A percentile compares a stretch with the other conserved stretches of the same genome.
Conservation (phyloP, 2,329 filamentous ascomycete species). For the Alternaria conjuncta region DNA sequence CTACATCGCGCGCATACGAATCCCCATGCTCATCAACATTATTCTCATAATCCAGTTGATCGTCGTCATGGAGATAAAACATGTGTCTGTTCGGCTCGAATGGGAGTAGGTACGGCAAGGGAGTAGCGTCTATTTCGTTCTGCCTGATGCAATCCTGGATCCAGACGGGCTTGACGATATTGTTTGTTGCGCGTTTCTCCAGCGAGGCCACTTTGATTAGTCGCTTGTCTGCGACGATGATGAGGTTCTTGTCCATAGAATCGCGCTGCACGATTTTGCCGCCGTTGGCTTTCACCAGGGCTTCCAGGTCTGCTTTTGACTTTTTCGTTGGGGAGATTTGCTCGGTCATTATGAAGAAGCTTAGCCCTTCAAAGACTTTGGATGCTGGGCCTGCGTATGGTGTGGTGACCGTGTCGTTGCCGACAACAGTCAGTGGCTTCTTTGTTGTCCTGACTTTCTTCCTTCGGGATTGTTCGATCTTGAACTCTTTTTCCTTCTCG, state of each 20-base stretch:
- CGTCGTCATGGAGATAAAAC: constrained; percentile 68
- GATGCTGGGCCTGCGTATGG: constrained; percentile 65
- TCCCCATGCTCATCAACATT: constrained; percentile 82
- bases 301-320: constrained; percentile 79
- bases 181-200: constrained; percentile 71
- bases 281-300: constrained; percentile 81
- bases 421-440: constrained; percentile 76
- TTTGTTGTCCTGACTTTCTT: constrained; percentile 66
- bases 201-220: constrained; percentile 83
- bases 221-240: constrained; percentile 80
- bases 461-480: constrained; percentile 71
- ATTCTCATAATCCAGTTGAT: constrained; percentile 61
- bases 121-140: constrained; percentile 60
- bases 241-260: constrained; percentile 64
- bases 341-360: constrained; percentile 85
- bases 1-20: constrained; percentile 77
- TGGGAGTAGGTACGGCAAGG: constrained; percentile 67
- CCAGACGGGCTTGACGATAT: constrained; percentile 83
- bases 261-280: constrained; percentile 80
- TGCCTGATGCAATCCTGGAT: constrained; percentile 78
- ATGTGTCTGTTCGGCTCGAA: constrained; percentile 71
- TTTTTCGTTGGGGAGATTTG: constrained; percentile 72
- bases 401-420: constrained; percentile 59
- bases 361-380: constrained; percentile 74
- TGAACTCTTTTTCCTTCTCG: constrained; percentile 73